Conservation (phyloP, 192 early-diverging fungal species). For the Backusella macrospora region DNA sequence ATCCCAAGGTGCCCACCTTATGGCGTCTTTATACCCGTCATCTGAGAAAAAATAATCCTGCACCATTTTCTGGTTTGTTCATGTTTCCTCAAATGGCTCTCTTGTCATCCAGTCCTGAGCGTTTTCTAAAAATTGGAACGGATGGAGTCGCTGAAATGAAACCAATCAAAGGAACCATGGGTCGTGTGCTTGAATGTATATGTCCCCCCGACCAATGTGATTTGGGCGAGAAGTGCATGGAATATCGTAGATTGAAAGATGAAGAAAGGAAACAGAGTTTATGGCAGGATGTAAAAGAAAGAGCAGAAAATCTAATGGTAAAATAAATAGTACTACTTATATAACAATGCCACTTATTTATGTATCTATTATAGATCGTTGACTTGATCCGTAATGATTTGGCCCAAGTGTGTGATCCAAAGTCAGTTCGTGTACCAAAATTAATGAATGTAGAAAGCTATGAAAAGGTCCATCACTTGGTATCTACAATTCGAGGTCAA, state of each 20-base stretch:
- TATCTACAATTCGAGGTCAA: constrained; percentile 77
- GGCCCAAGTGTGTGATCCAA: constrained; percentile 67
- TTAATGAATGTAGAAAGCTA: constrained; percentile 92
- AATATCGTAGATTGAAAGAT: constrained; percentile 38
- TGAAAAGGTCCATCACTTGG: constrained; percentile 91
- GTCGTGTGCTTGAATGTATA: constrained; percentile 48
- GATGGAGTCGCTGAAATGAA: constrained; percentile 82
- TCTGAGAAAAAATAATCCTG: constrained; percentile 77
- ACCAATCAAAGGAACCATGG: constrained; percentile 91
- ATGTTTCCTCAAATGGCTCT: constrained; percentile 46
- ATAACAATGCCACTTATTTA: constrained; percentile 12
- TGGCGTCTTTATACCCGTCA: constrained; percentile 60
- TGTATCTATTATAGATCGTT: constrained; percentile 69
- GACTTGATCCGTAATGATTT: constrained; percentile 96
- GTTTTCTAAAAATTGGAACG: constrained; percentile 63
- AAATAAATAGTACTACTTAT: not conserved
- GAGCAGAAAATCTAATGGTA: constrained; percentile 97
- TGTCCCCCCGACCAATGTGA: constrained; percentile 50
- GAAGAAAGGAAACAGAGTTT: constrained; percentile 50
- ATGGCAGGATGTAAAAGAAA: constrained; percentile 80
- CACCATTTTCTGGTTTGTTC: constrained; percentile 84
- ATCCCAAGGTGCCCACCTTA: constrained; percentile 31
- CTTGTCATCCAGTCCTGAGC: constrained; percentile 66
- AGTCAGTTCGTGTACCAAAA: constrained; percentile 72
- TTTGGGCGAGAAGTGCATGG: constrained; percentile 36